These are phyloP conservation scores for Salix exigua DNA, from an alignment of 345 rosid species.

Conservation along the genomic window DNA sequence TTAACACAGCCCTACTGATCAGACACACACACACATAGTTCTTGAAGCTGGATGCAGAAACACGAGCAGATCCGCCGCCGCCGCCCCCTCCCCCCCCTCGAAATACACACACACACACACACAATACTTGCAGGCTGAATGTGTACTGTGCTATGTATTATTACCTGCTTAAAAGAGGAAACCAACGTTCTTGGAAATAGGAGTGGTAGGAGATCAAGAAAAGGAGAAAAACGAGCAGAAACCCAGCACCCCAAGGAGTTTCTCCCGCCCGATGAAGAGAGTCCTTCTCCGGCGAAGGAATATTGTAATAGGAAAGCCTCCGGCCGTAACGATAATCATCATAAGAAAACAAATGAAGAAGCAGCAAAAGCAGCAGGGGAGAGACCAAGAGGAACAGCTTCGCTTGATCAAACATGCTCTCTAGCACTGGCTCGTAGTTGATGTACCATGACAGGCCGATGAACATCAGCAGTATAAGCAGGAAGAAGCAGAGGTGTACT, in stretches of 20 bases:
- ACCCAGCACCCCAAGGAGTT: constrained; percentile 55
- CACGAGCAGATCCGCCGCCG: no score
- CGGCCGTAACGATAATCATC: constrained; percentile 14
- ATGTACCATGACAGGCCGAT: constrained; percentile 46
- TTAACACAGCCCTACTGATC: background rate
- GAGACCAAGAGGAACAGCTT: constrained; percentile 43
- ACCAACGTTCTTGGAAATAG: constrained; percentile 52
- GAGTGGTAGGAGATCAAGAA: constrained; percentile 58
- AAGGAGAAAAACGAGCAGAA: constrained; percentile 48
- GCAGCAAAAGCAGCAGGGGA: constrained; percentile 42
- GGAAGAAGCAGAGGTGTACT: constrained; percentile 47
- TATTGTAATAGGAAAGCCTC: constrained; percentile 15
- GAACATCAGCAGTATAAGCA: constrained; percentile 37
- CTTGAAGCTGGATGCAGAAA: no score
- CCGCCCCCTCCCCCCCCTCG: no score
- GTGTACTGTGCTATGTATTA: background rate
- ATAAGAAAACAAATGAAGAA: constrained; percentile 44
- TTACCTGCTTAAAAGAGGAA: constrained; percentile 32
- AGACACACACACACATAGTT: no score
- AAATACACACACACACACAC: no score
- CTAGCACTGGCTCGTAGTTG: constrained; percentile 47
- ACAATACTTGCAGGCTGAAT: background rate
- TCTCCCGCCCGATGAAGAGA: constrained; percentile 52
- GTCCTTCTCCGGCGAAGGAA: constrained; percentile 38
- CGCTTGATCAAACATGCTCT: constrained; percentile 41